These are phyloP conservation scores for Henckelia pumila DNA, from an alignment of 257 asterid species.

Conservation along the genomic window DNA sequence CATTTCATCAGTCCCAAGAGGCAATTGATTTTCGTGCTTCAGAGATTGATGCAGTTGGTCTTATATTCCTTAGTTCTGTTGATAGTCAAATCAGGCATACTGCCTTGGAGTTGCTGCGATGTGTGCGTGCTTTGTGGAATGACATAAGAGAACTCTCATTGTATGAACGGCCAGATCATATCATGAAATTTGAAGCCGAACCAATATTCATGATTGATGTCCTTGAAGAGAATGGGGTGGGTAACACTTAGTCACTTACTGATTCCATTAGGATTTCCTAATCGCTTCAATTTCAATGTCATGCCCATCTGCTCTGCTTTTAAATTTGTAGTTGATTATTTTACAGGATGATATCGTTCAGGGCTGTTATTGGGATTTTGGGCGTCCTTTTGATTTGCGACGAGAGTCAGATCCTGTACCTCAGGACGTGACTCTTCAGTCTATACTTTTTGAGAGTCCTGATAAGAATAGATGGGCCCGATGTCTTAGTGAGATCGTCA, in stretches of 20 bases:
- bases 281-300: slow-evolving; percentile 23
- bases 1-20: slow-evolving; percentile 76
- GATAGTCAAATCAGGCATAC: slow-evolving; percentile 99
- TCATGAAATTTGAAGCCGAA: slow-evolving; percentile 69
- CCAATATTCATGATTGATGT: slow-evolving; percentile 97
- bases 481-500: slow-evolving; percentile 90
- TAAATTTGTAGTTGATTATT: slow-evolving; percentile 24
- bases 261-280: slow-evolving; percentile 22
- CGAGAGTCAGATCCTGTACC: slow-evolving; percentile 95
- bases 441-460: slow-evolving; percentile 91
- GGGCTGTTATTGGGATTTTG: slow-evolving; percentile 97
- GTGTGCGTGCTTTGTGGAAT: slow-evolving; percentile 86
- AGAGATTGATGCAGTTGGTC: slow-evolving; percentile 98
- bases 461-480: slow-evolving; percentile 99
- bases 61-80: slow-evolving; percentile 92
- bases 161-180: slow-evolving; percentile 57
- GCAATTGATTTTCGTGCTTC: slow-evolving; percentile 87
- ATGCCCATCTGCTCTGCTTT: slow-evolving; percentile 10
- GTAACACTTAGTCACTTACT: slow-evolving; percentile 27
- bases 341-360: slow-evolving; percentile 97
- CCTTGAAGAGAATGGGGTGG: slow-evolving; percentile 98
- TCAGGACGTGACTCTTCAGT: slow-evolving; percentile 90
- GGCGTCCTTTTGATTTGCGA: slow-evolving; percentile 89
- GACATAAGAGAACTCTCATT: slow-evolving; percentile 71
- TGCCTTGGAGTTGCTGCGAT: slow-evolving; percentile 92